phyloP scores from a whole-genome alignment of 164 flowering plant genomes.

The Piper betle region DNA sequence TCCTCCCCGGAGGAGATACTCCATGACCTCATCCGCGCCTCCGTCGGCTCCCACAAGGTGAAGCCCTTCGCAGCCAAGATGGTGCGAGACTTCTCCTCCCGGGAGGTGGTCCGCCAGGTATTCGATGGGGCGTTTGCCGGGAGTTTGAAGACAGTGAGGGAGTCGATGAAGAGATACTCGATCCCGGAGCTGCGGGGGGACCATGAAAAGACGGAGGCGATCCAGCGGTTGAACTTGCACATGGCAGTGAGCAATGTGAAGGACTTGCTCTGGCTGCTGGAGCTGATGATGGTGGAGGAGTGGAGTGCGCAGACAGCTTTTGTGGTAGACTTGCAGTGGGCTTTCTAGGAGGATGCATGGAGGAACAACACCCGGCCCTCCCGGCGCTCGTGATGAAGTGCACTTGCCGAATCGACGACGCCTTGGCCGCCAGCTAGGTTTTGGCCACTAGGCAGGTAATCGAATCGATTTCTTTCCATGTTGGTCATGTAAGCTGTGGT shows the following conservation, averaged over 20 bases:
- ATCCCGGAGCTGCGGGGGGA: constrained; percentile 73
- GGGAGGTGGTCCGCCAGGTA: constrained; percentile 56
- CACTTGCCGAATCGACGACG: no score
- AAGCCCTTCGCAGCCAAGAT: constrained; percentile 78
- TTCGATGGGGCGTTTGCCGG: constrained; percentile 49
- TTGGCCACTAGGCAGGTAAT: no score
- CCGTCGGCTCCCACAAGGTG: constrained; percentile 51
- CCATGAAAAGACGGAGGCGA: constrained; percentile 75
- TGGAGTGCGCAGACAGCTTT: constrained; percentile 71
- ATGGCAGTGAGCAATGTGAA: constrained; percentile 53
- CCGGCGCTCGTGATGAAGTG: no score
- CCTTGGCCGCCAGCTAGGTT: no score
- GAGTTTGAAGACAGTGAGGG: constrained; percentile 58
- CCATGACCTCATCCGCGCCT: constrained; percentile 43
- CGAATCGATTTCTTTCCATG: no score
- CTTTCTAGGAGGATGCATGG: constrained; percentile 63
- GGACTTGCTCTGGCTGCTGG: constrained; percentile 81
- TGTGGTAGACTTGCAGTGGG: constrained; percentile 67
- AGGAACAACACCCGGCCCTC: no score
- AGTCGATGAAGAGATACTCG: constrained; percentile 57
- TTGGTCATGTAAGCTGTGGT: no score
- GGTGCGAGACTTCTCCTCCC: constrained; percentile 58
- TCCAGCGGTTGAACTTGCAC: constrained; percentile 75
- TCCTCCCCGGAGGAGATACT: constrained; percentile 91
- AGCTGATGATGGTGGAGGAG: constrained; percentile 79